Evolutionary conservation across 1,284 basidiomycete species (phyloP), one percentile per base, ranked within the genome.

Genomic region (Caloboletus firmus): DNA sequence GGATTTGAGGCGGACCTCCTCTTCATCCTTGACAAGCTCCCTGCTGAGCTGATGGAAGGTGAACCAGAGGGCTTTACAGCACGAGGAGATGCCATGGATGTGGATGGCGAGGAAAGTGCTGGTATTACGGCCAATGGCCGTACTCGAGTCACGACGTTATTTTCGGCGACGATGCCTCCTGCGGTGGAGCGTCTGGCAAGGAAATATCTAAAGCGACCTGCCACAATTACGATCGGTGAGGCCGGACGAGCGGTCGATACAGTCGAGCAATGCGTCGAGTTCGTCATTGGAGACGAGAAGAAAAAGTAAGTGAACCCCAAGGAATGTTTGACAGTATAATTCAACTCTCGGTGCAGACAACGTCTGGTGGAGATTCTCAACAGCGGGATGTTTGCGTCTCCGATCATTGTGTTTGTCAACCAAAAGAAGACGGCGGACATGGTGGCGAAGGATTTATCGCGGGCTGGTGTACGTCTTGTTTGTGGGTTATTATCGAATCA

Each of bases 321-420:
- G 35, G 41, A 20, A 22, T 31, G 18, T 13, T 36, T 30, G 26
- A 17, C n/a, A 22, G 46, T 55, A 4, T 36, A 44, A 65, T 59
- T 53, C 52, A 56, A 36, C 13, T 0, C 9, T 44, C 12, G 22
- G 18, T 56, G 20, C 64, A 94, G 91, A 68, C 83, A 87, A 59
- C 83, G 87, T 34, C 74, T 99, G 66, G 73, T 96, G 65, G 93
- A 98, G 62, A 92, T 98, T 63, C 85, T 99, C 69, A 92, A 94
- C 74, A 88, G 83, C 57, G 87, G 85, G 37, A 79, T 82, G 51
- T 93, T 89, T 72, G 74, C 85, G 26, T 85, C 96, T 26, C 97
- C 97, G 1, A 98, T 99, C 66, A 99, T 99, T 61, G 91, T 96
- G 13, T 99, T 99, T 74, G 95, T 98, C 78, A 99, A 98, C 74